Evolutionary conservation across 1,284 basidiomycete genomes (phyloP).

Genomic region (Crepidotus sp.): DNA sequence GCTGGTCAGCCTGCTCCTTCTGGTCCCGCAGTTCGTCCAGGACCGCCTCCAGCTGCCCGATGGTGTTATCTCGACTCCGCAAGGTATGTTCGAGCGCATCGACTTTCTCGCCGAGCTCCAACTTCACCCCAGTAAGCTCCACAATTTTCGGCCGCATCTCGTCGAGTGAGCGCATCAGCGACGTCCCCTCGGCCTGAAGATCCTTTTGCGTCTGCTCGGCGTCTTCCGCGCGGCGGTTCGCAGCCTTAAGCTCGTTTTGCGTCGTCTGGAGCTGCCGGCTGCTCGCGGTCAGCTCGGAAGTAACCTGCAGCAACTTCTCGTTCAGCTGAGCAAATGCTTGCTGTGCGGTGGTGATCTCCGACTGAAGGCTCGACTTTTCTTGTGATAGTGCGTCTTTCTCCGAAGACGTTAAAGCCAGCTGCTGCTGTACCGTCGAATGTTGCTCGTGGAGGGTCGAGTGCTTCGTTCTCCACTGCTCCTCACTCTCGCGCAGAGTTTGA

Average conservation of each 20-base stretch:
- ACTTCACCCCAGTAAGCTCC: slow-evolving; percentile 61
- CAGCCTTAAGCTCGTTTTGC: slow-evolving; percentile 52
- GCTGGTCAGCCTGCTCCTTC: slow-evolving; percentile 36
- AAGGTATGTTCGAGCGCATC: slow-evolving; percentile 47
- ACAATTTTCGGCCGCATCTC: slow-evolving; percentile 81
- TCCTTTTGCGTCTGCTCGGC: slow-evolving; percentile 62
- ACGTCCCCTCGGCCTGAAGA: slow-evolving; percentile 63
- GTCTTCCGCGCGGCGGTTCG: slow-evolving; percentile 60
- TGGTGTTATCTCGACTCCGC: slow-evolving; percentile 45
- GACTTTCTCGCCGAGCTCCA: slow-evolving; percentile 56
- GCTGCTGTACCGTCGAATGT: slow-evolving; percentile 31
- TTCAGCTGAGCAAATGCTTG: slow-evolving; percentile 42
- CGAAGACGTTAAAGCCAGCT: slow-evolving; percentile 34
- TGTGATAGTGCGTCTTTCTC: slow-evolving; percentile 40
- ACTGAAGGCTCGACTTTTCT: slow-evolving; percentile 40
- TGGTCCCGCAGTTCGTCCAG: slow-evolving; percentile 46
- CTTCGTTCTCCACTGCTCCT: slow-evolving; percentile 38
- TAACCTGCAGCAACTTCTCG: slow-evolving; percentile 47
- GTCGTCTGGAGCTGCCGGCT: slow-evolving; percentile 50
- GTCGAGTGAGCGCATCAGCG: slow-evolving; percentile 65
- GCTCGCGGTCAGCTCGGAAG: slow-evolving; percentile 41
- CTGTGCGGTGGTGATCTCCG: slow-evolving; percentile 38
- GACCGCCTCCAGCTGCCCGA: slow-evolving; percentile 52
- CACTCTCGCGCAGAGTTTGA: slow-evolving; percentile 30
- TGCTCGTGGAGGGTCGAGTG: slow-evolving; percentile 37